Evolutionary conservation across 345 rosid genomes (phyloP).

Genomic region (Brassica cretica): DNA sequence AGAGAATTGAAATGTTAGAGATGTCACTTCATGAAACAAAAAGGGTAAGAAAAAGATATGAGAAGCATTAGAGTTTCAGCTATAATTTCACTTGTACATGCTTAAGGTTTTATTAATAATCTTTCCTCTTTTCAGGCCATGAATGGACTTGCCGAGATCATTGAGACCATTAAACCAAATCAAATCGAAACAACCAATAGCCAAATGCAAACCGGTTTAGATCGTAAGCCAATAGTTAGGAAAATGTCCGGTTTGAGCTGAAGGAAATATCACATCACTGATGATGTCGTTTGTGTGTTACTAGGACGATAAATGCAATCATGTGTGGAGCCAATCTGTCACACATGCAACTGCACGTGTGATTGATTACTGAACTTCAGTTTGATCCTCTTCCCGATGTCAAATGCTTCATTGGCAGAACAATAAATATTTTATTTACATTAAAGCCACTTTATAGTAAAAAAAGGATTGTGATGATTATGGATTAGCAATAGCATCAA

Average conservation of each 20-base stretch:
- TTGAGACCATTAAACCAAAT: conserved; percentile 25
- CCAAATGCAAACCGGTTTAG: conserved; percentile 24
- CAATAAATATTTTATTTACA: neutral
- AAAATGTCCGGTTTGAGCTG: conserved; percentile 14
- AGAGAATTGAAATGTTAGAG: conserved; percentile 31
- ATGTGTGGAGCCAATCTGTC: conserved; percentile 44
- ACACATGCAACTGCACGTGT: conserved; percentile 41
- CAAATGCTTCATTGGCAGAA: conserved; percentile 26
- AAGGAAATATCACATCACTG: neutral
- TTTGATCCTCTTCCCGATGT: conserved; percentile 37
- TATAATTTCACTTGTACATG: neutral
- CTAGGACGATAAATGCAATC: conserved; percentile 37
- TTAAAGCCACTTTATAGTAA: neutral
- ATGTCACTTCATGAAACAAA: conserved; percentile 27
- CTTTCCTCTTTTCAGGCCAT: conserved; percentile 19
- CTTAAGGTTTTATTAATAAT: neutral
- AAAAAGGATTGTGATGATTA: neutral
- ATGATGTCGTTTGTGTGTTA: conserved; percentile 21
- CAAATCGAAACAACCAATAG: conserved; percentile 12
- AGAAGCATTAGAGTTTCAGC: neutral
- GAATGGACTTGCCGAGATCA: conserved; percentile 21
- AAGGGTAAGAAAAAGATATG: conserved; percentile 16
- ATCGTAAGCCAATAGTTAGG: neutral
- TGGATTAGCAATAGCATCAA: neutral
- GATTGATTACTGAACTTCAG: conserved; percentile 27